phyloP scores from a whole-genome alignment of 305 asterid genomes.

The Fraxinus sp. region DNA sequence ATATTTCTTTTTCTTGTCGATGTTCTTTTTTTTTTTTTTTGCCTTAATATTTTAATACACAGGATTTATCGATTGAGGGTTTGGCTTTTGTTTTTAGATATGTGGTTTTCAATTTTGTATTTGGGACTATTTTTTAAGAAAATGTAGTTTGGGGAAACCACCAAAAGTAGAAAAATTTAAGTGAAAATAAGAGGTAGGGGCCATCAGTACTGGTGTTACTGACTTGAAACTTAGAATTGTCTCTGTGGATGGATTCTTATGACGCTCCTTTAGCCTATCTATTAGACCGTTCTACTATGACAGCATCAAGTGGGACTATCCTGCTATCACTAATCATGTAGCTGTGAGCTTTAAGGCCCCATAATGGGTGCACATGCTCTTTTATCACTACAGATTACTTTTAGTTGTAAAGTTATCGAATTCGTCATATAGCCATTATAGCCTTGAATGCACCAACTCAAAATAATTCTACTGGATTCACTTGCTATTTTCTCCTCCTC shows the following conservation, averaged over 20 bases:
- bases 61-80: slow-evolving; percentile 5
- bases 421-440: not conserved
- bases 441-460: not conserved
- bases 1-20: slow-evolving; percentile 17
- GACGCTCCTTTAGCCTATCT: not conserved
- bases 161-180: not conserved
- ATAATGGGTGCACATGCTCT: not conserved
- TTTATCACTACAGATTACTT: not conserved
- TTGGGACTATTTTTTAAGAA: not conserved
- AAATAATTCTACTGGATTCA: too few relatives aligned
- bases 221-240: not conserved
- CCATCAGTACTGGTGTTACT: not conserved
- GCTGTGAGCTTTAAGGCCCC: not conserved
- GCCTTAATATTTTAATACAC: slow-evolving; percentile 10
- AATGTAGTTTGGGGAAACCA: not conserved
- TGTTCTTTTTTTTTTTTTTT: not conserved
- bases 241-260: not conserved
- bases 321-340: not conserved
- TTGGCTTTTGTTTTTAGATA: slow-evolving; percentile 12
- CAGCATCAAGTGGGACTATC: not conserved
- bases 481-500: not conserved
- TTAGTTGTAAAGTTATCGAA: not conserved
- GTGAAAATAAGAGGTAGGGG: slow-evolving; percentile 3
- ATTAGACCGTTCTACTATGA: not conserved
- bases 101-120: slow-evolving; percentile 4